A percentile compares a stretch with the other conserved stretches of the same genome.
Evolutionary conservation across 768 basidiomycete species (phyloP).

Genomic region (Cyclocybe aegerita): DNA sequence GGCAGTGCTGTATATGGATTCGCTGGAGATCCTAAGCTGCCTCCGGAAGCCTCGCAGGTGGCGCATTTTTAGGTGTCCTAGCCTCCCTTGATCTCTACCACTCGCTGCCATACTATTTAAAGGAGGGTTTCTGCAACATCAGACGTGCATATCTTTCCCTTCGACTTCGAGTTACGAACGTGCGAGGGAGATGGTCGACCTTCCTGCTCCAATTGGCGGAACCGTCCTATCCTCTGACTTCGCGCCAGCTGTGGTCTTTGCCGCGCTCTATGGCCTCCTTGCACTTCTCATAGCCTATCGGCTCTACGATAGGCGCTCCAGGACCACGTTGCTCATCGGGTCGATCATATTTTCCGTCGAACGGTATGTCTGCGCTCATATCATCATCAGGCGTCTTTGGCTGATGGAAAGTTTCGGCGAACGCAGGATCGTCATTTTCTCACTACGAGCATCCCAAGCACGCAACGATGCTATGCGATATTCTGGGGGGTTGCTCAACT

Average conservation of each 20-base stretch:
- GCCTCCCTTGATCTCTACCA: no score
- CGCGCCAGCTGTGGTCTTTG: conserved; percentile 42
- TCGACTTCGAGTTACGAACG: neutral
- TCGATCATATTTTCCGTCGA: conserved; percentile 34
- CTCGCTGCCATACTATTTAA: neutral
- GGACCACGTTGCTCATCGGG: conserved; percentile 33
- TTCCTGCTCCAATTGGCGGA: conserved; percentile 47
- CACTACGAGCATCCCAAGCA: conserved; percentile 27
- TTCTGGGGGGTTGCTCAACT: conserved; percentile 23
- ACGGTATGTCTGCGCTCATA: conserved; percentile 23
- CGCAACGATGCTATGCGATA: conserved; percentile 16
- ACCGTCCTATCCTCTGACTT: conserved; percentile 37
- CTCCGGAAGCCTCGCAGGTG: neutral
- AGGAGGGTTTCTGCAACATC: neutral
- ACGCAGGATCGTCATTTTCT: conserved; percentile 30
- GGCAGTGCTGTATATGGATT: neutral
- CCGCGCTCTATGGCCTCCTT: conserved; percentile 34
- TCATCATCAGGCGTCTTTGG: neutral
- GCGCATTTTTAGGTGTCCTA: no score
- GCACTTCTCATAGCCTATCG: conserved; percentile 37
- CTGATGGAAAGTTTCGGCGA: neutral
- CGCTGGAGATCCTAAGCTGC: neutral
- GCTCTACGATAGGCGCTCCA: conserved; percentile 29
- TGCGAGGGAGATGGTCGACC: conserved; percentile 17
- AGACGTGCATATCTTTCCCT: neutral